Percentiles rank a stretch among this genome's conserved stretches.
Conservation (phyloP, 352 stramenopile species). For the Blastocystis hominis region DNA sequence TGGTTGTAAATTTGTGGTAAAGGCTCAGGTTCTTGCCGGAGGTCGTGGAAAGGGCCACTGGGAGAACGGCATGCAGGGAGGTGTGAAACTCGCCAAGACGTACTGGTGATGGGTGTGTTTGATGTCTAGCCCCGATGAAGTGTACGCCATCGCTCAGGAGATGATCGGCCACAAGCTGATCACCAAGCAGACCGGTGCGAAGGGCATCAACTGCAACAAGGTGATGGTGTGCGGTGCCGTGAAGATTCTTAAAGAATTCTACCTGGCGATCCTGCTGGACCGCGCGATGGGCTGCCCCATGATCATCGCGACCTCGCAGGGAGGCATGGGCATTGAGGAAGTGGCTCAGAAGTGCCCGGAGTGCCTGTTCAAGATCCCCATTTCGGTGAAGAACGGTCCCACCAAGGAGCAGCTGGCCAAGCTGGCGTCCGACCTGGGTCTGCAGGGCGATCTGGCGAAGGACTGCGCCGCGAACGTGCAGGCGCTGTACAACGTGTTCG, state of each 20-base stretch:
- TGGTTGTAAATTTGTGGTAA: conserved; percentile 63
- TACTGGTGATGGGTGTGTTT: conserved; percentile 63
- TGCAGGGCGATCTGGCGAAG: conserved; percentile 60
- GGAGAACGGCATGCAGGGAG: conserved; percentile 73
- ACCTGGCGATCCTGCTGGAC: conserved; percentile 96
- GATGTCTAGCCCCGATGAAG: conserved; percentile 57
- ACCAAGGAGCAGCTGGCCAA: conserved; percentile 71
- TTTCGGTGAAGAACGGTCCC: conserved; percentile 84
- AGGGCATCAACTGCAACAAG: conserved; percentile 62
- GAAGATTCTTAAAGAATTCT: conserved; percentile 88
- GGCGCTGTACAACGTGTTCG: conserved; percentile 88
- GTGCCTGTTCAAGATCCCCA: conserved; percentile 78
- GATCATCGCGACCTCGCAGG: conserved; percentile 81
- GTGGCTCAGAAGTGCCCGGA: conserved; percentile 83
- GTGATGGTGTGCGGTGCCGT: conserved; percentile 78
- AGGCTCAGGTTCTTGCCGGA: conserved; percentile 87
- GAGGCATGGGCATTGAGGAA: conserved; percentile 89
- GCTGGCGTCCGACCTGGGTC: conserved; percentile 70
- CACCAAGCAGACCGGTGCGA: conserved; percentile 64
- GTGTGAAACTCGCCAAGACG: conserved; percentile 77
- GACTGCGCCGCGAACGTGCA: conserved; percentile 62
- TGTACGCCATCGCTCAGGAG: conserved; percentile 59
- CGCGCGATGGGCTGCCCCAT: conserved; percentile 82
- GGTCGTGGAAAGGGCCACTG: conserved; percentile 87
- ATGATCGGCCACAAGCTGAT: conserved; percentile 62